Evolutionary conservation across 108 stramenopile species (phyloP).

Genomic region (Skeletonema marinoi): DNA sequence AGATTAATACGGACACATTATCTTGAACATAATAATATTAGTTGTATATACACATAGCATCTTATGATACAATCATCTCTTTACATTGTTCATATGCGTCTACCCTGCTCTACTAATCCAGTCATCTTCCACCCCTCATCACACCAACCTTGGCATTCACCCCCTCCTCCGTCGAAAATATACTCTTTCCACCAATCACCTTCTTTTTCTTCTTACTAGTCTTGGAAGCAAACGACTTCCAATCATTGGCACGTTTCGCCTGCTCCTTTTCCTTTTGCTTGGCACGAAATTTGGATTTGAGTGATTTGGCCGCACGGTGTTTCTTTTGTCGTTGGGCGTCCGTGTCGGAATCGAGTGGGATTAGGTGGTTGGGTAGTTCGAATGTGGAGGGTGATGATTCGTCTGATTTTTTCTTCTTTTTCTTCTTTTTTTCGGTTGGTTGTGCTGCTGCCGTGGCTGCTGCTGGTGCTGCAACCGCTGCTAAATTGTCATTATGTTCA

Average conservation of each 20-base stretch:
- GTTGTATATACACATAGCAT: background rate
- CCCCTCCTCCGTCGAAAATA: constrained; percentile 77
- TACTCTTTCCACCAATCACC: constrained; percentile 43
- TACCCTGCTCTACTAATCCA: constrained; percentile 48
- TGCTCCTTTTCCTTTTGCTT: constrained; percentile 74
- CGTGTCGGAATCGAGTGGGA: constrained; percentile 71
- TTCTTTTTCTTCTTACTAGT: constrained; percentile 34
- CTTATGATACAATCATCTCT: background rate
- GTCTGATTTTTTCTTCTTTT: constrained; percentile 43
- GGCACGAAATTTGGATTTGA: constrained; percentile 73
- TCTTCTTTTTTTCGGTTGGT: constrained; percentile 49
- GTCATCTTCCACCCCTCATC: constrained; percentile 65
- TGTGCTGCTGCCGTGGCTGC: constrained; percentile 13
- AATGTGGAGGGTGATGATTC: constrained; percentile 40
- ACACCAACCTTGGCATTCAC: constrained; percentile 78
- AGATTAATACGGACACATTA: background rate
- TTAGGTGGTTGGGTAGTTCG: constrained; percentile 71
- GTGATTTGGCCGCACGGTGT: constrained; percentile 66
- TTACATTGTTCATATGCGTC: background rate
- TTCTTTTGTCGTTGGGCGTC: constrained; percentile 73
- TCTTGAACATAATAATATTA: background rate
- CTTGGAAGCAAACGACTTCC: constrained; percentile 80
- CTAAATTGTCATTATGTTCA: background rate
- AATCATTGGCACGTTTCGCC: constrained; percentile 69
- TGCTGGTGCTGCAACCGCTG: constrained; percentile 3